Evolutionary conservation across 2,329 filamentous ascomycete genomes (phyloP).

Genomic region (Colletotrichum liaoningense): DNA sequence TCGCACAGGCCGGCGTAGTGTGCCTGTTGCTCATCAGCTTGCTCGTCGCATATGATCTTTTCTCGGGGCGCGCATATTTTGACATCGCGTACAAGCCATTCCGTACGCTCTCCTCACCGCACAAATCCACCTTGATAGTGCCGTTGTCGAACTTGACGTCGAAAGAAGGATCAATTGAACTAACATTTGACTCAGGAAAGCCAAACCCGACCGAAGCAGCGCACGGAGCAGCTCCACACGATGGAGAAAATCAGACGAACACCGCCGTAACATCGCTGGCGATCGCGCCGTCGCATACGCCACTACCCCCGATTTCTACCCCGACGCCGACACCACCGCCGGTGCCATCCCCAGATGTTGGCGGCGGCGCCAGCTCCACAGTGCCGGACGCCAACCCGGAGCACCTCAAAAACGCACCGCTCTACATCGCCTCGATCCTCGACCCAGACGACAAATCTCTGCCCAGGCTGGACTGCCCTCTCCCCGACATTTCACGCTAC

Average conservation of each 20-base stretch:
- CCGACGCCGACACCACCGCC: background rate
- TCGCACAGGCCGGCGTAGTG: background rate
- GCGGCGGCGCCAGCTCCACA: background rate
- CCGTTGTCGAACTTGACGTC: background rate
- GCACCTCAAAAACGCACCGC: slow-evolving; percentile 9
- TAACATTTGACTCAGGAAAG: background rate
- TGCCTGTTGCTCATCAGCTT: background rate
- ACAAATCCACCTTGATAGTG: background rate
- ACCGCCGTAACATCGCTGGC: background rate
- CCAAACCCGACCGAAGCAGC: background rate
- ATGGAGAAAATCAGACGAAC: slow-evolving; percentile 1
- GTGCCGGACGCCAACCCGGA: slow-evolving; percentile 18
- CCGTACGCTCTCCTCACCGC: background rate
- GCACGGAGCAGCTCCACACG: background rate
- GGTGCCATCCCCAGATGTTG: background rate
- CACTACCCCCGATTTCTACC: background rate
- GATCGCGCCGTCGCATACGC: background rate
- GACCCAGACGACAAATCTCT: slow-evolving; percentile 39
- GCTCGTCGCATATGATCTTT: slow-evolving; percentile 18
- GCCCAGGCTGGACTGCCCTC: slow-evolving; percentile 44
- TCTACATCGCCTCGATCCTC: slow-evolving; percentile 45
- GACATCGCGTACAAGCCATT: slow-evolving; percentile 18
- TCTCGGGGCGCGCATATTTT: slow-evolving; percentile 10
- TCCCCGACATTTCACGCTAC: slow-evolving; percentile 37
- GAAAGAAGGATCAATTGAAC: background rate